A percentile compares a stretch with the other conserved stretches of the same genome.
Conservation (phyloP, 225 moss, liverwort and hornwort genomes). For the Rhytidiadelphus loreus region DNA sequence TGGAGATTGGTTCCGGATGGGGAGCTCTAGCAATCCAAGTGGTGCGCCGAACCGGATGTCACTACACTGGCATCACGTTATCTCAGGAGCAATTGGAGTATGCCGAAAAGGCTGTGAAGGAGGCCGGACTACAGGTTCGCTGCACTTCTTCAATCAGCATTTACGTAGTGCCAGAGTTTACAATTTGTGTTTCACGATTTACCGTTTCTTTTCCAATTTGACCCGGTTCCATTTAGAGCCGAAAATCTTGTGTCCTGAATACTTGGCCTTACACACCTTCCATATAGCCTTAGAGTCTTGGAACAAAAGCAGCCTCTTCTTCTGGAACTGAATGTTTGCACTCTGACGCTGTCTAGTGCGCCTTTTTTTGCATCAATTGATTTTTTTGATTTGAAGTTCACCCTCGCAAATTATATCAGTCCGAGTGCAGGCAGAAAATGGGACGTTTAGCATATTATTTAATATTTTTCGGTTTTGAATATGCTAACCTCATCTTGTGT, state of each 20-base stretch:
- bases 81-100: constrained; percentile 66
- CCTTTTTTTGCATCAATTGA: not conserved
- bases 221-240: not conserved
- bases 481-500: not conserved
- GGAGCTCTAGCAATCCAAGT: constrained; percentile 66
- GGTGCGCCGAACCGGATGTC: constrained; percentile 60
- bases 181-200: not conserved
- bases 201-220: not conserved
- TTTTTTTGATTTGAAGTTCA: not conserved
- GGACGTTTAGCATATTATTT: not conserved
- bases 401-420: not conserved
- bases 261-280: not conserved
- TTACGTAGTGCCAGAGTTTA: not conserved
- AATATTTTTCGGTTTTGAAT: not conserved
- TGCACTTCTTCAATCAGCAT: not conserved
- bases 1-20: constrained; percentile 80
- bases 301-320: not conserved
- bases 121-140: constrained; percentile 30
- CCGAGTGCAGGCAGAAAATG: too few species aligned
- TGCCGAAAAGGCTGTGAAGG: constrained; percentile 37
- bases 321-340: not conserved
- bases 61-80: constrained; percentile 67
- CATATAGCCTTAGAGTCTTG: not conserved
- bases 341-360: not conserved
- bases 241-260: not conserved